Evolutionary conservation across 306 rosid species (phyloP), one percentile per base, ranked within the genome.

Genomic region (Prinsepia uniflora): DNA sequence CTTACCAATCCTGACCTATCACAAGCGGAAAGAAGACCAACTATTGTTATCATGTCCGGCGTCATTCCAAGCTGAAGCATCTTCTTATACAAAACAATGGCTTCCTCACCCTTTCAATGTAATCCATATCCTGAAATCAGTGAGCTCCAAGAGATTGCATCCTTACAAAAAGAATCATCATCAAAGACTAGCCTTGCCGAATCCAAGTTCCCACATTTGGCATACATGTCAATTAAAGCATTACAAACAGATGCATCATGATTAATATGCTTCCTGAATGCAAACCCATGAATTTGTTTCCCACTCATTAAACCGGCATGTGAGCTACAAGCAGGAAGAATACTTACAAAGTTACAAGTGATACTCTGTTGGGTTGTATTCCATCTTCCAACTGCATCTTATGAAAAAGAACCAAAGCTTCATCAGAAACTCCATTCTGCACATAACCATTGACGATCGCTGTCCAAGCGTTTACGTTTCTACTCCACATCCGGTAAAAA

Each of bases 221-320:
- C 79, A 62, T 90, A 90, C 96, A 84, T 86, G 76, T 88, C 96
- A 18, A 90, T 85, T 41, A 92, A 69, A 50, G 98, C 89, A 82
- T 90, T 92, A 60, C 80, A 71, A 44, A 90, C 18, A 10, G 90
- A 75, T 62, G 72, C 75, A 70, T 92, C 79, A 24, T 46, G 75
- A 66, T 52, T 77, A 64, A 88, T 63, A 59, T 81, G 80, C 84
- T 78, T 85, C 74, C 84, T 81, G 19, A 88, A 43, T 7, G 89
- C 80, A 70, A 76, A 88, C 5, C 91, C 84, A 48, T 86, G 98
- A 70, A 92, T 75, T 67, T 90, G 91, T 80, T 88, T 88, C 57
- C 93, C 96, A 22, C 75, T 83, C 15, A 43, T 81, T 73, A 90
- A 77, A 72, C 90, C 76, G 76, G 78, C 85, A 69, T 78, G 85